phyloP scores from a whole-genome alignment of 2,329 filamentous ascomycete species.

The Fusarium transvaalense region DNA sequence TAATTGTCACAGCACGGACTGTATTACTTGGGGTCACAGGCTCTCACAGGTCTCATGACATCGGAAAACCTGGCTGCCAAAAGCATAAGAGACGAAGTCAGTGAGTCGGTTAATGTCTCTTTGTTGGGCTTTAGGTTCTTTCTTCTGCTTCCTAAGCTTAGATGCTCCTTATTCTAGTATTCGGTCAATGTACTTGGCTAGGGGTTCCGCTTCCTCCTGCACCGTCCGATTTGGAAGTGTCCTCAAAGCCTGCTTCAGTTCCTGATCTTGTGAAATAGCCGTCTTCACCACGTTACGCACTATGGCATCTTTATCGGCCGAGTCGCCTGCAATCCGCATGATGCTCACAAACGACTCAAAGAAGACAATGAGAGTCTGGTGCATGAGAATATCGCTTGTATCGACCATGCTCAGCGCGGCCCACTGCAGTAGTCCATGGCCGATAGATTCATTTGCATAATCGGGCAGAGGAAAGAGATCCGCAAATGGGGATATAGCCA shows the following conservation, averaged over 20 bases:
- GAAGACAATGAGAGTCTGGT: slow-evolving; percentile 65
- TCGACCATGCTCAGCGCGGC: slow-evolving; percentile 66
- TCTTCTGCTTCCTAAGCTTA: too few species aligned
- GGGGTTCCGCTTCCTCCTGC: slow-evolving; percentile 63
- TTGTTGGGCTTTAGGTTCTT: too few species aligned
- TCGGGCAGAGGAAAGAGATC: slow-evolving; percentile 22
- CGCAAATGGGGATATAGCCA: slow-evolving; percentile 55
- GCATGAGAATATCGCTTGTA: slow-evolving; percentile 62
- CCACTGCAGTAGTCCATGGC: slow-evolving; percentile 63
- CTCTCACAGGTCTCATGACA: neutral
- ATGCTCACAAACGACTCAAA: slow-evolving; percentile 64
- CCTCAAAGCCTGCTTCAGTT: slow-evolving; percentile 56
- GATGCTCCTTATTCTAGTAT: slow-evolving; percentile 49
- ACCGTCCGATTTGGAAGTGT: slow-evolving; percentile 63
- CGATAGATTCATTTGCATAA: slow-evolving; percentile 38
- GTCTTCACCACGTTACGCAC: slow-evolving; percentile 57
- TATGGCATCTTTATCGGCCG: slow-evolving; percentile 52
- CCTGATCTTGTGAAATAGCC: slow-evolving; percentile 56
- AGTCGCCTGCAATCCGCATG: slow-evolving; percentile 58
- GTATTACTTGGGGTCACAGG: neutral
- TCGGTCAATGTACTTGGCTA: slow-evolving; percentile 60
- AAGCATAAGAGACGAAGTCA: too few species aligned
- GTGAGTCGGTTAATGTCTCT: neutral
- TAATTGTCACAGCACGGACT: neutral
- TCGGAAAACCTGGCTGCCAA: neutral